Evolutionary conservation across 352 stramenopile species (phyloP), one percentile per base, ranked within the genome.

Genomic region (Peronospora belbahrii): DNA sequence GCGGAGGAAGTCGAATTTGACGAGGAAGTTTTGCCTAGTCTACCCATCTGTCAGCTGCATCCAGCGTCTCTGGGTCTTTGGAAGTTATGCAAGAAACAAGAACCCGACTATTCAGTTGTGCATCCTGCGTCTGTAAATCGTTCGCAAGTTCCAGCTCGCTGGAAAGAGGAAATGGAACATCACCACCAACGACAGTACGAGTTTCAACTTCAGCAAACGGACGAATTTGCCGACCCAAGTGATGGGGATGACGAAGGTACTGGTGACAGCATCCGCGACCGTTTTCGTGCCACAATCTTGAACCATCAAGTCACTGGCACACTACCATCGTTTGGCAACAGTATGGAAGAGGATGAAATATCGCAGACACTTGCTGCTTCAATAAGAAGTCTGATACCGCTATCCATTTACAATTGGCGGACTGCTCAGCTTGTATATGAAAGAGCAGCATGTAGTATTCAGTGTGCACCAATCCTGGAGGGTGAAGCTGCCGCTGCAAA

Each of bases 311-410:
- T 66, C 35, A 58, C 44, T 27, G 42, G 44, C 36, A 24, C 17
- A 13, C 38, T 78, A 35, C 58, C 56, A 22, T 73, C 57, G 2
- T 90, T 86, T 52, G 73, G 71, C 5, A 25, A 64, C 0, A 65
- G 60, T 17, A 6, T 88, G 3, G 78, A 89, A 52, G 67, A 88
- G n/a, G 82, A 94, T 47, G 82, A 89, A 52, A 71, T 94, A 10
- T 83, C 72, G 10, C 56, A 35, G 19, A 56, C 61, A 15, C 56
- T 94, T 2, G 44, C 65, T 27, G 50, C 64, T 30, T 89, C 77
- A 3, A 36, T 85, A 4, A 51, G 55, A 28, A 72, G 74, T 19
- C 52, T 91, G 0, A 46, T 89, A 10, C 57, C 70, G 14, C 46
- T 91, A 6, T 85, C 79, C 9, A 70, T 82, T 23, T 55, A 64